phyloP scores from a whole-genome alignment of 1,284 basidiomycete genomes.

The Earliella scabrosa region DNA sequence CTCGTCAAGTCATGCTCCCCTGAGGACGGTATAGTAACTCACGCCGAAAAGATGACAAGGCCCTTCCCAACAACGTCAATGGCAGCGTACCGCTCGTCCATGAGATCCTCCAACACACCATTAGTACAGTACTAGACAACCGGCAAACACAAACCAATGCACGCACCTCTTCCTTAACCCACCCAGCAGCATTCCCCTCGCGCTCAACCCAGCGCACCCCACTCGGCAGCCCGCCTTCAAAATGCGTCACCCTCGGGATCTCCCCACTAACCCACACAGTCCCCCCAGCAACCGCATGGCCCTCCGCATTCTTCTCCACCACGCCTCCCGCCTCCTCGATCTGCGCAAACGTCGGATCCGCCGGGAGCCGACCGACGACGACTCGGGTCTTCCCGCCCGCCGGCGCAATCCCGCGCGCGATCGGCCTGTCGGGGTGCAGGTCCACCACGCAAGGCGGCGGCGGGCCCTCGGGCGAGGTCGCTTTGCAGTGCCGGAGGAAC shows the following conservation, averaged over 20 bases:
- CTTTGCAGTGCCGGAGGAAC: slow-evolving; percentile 52
- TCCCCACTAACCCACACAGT: slow-evolving; percentile 80
- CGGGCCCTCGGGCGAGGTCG: slow-evolving; percentile 8
- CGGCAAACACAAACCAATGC: no score
- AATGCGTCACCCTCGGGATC: slow-evolving; percentile 72
- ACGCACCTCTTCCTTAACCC: slow-evolving; percentile 67
- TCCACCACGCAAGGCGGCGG: slow-evolving; percentile 57
- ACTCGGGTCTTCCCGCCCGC: slow-evolving; percentile 49
- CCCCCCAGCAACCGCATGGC: slow-evolving; percentile 63
- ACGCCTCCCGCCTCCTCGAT: slow-evolving; percentile 59
- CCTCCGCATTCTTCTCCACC: slow-evolving; percentile 58
- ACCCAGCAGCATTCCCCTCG: slow-evolving; percentile 42
- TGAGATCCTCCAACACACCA: no score
- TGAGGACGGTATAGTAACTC: slow-evolving; percentile 32
- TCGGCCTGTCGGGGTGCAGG: slow-evolving; percentile 75
- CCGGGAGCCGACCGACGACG: slow-evolving; percentile 63
- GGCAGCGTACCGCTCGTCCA: slow-evolving; percentile 81
- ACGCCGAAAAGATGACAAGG: slow-evolving; percentile 82
- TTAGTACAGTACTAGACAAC: no score
- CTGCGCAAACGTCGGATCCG: slow-evolving; percentile 73
- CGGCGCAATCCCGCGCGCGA: slow-evolving; percentile 74
- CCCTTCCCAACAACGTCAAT: slow-evolving; percentile 82
- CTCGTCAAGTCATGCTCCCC: background rate
- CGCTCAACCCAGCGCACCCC: slow-evolving; percentile 63
- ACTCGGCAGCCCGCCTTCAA: slow-evolving; percentile 70